Evolutionary conservation across 495 filamentous ascomycete genomes (phyloP), one percentile per base, ranked within the genome.

Genomic region (Pyronema domesticum): DNA sequence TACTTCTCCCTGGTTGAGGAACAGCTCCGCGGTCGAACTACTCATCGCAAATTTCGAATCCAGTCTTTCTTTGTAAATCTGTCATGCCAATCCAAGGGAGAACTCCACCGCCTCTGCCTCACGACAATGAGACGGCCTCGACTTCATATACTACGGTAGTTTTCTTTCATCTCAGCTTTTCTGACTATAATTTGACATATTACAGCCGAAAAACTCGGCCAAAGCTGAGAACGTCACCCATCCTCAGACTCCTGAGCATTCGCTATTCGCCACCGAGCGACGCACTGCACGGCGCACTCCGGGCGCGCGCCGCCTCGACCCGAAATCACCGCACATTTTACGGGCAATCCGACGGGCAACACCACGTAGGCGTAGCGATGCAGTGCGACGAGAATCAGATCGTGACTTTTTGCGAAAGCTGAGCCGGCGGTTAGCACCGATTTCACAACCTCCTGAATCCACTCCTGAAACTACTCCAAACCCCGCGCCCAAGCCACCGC

Each of bases 201-300:
- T 13, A 7, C 30, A 58, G 37, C 59, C 62, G 6, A 13, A 59
- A 37, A 39, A 19, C 13, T 59, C 58, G 0, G 59, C 59, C 10
- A 51, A 54, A 19, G 55, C 40, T 14, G 19, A 47, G 11, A 47
- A 3, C 7, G 3, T 58, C 37, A 62, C 58, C 39, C 50, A 48
- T 9, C 53, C 60, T 1, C 7, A 47, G 4, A 63, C 61, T 30
- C 60, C 61, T 0, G 60, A 60, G 39, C 60, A 52, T 17, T 45
- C 45, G n/a, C 52, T 10, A 51, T 36, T 11, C 44, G 10, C 15
- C 37, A n/a, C 23, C 42, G 4, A 11, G 50, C 44, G 54, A 6
- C 54, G 58, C 30, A 63, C 61, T 18, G 37, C 51, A n/a, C 51
- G 61, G 35, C 58, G 62, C 11, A 65, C 62, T 6, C 62, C 62